Evolutionary conservation across 2,329 filamentous ascomycete genomes (phyloP), one percentile per base, ranked within the genome.

Genomic region (Aspergillus phoenicis): DNA sequence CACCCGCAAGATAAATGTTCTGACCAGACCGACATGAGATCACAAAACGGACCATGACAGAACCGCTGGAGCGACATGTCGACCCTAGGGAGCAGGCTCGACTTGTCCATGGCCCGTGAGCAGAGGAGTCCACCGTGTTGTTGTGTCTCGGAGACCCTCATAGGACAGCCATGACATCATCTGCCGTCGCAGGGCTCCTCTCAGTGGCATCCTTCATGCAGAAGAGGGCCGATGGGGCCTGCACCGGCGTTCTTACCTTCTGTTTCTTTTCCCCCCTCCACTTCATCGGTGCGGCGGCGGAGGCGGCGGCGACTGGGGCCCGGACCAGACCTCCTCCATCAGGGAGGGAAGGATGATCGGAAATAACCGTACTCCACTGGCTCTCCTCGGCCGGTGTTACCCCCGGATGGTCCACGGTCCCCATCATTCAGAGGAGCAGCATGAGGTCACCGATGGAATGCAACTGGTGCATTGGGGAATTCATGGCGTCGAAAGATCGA

Each of bases 371-470:
- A 41, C 60, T 53, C 62, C 54, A 60, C 57, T 57, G 49, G 49
- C 61, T 63, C 61, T 63, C 38, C 56, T 63, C 51, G 63, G 53
- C 45, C 60, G 41, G 58, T 33, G 58, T 45, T 52, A 36, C 54
- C 57, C 53, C 62, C 58, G 41, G 60, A 63, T 52, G 53, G 60
- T 47, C 59, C 53, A 61, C 49, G 45, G 56, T 28, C 17, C 17
- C 58, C 58, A 59, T 55, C 52, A 39, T 45, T 53, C 36, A 59
- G 30, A 13, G 52, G 55, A 59, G 54, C 56, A 38, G 47, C 54
- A 66, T 66, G 66, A 66, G 64, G 66, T 68, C 64, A 67, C 64
- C 33, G 55, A 51, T 60, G 52, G 51, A 57, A 49, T 49, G 41
- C 53, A 15, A 64, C 56, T 58, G 57, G 62, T 33, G n/a, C 51